phyloP scores from a whole-genome alignment of 495 filamentous ascomycete genomes.

The Neurospora hispaniola region DNA sequence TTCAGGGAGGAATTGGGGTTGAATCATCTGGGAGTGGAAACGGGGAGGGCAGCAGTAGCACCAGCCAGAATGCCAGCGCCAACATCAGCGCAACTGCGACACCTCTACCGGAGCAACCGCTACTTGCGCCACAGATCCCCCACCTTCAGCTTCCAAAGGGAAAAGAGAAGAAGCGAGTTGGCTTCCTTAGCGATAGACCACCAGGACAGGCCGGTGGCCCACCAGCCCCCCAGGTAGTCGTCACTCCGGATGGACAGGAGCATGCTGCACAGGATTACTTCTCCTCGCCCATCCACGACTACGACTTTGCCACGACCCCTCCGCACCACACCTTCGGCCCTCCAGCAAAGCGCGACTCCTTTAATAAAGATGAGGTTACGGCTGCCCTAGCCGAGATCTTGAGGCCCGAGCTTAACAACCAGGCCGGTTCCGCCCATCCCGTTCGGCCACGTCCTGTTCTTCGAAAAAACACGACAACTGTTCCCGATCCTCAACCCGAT shows the following conservation, averaged over 20 bases:
- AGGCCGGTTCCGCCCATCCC: conserved; percentile 5
- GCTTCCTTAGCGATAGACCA: conserved; percentile 12
- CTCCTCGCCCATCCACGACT: conserved; percentile 10
- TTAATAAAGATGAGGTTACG: conserved; percentile 17
- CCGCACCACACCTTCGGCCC: neutral
- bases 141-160: conserved; percentile 7
- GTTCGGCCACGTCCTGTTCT: conserved; percentile 20
- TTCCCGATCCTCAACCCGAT: conserved; percentile 2
- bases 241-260: conserved; percentile 8
- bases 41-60: neutral
- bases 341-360: conserved; percentile 10
- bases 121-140: neutral
- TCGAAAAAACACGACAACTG: conserved; percentile 9
- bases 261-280: conserved; percentile 13
- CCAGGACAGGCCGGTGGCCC: neutral
- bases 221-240: neutral
- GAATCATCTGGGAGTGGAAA: neutral
- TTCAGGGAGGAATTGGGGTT: neutral
- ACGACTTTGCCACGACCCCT: conserved; percentile 3
- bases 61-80: neutral
- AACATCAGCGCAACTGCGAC: neutral
- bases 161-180: conserved; percentile 25
- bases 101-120: neutral
- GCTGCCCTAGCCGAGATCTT: conserved; percentile 16
- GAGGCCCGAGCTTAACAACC: conserved; percentile 5